Evolutionary conservation across 306 rosid genomes (phyloP).

Genomic region (Aeschynomene evenia): DNA sequence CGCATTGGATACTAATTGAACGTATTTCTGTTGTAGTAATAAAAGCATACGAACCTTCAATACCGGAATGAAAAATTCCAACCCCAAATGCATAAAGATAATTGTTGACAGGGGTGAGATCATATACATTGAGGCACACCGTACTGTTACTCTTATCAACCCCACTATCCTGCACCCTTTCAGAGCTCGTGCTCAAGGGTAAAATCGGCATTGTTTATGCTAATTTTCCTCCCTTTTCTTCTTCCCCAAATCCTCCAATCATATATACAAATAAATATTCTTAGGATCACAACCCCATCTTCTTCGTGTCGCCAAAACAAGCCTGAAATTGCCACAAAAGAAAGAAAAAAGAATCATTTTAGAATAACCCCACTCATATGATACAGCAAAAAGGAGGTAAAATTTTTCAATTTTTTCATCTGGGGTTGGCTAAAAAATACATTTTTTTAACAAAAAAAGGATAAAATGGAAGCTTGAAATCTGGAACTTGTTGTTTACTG

Average conservation of each 20-base stretch:
- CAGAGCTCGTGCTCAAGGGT: slow-evolving; percentile 34
- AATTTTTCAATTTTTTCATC: slow-evolving; percentile 3
- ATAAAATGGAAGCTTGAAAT: neutral
- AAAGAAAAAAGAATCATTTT: neutral
- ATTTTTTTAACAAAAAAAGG: too few species aligned
- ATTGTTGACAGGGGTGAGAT: slow-evolving; percentile 85
- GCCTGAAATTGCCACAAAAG: slow-evolving; percentile 2
- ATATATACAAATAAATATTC: neutral
- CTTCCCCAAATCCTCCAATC: slow-evolving; percentile 25
- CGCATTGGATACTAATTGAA: too few species aligned
- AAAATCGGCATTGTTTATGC: slow-evolving; percentile 55
- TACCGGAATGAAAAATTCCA: slow-evolving; percentile 91
- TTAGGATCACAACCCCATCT: slow-evolving; percentile 44
- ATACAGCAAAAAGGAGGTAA: neutral
- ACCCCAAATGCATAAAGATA: slow-evolving; percentile 81
- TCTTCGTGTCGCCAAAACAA: slow-evolving; percentile 18
- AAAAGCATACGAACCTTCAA: slow-evolving; percentile 56
- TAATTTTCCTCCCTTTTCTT: slow-evolving; percentile 29
- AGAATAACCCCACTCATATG: neutral
- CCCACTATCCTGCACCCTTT: slow-evolving; percentile 37
- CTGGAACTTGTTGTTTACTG: neutral
- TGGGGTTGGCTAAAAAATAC: neutral
- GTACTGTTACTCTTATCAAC: slow-evolving; percentile 32
- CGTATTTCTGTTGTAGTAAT: too few species aligned
- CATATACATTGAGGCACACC: slow-evolving; percentile 87